A percentile compares a stretch with the other conserved stretches of the same genome.
These are phyloP conservation scores for Fusarium sp. DNA, from an alignment of 2,329 filamentous ascomycete genomes.

Conservation along the genomic window DNA sequence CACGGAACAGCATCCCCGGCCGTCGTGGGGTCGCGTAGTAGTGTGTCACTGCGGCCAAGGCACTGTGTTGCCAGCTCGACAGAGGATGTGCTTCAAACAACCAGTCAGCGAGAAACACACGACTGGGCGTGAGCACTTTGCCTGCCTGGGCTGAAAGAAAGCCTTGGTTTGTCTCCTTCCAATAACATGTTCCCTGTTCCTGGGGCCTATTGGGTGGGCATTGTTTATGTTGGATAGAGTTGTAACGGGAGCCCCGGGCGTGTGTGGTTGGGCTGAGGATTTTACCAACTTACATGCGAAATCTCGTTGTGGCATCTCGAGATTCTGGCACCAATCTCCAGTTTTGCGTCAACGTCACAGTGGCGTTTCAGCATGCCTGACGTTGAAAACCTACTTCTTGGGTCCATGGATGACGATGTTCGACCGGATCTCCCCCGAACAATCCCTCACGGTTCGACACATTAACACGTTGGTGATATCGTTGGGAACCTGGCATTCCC, in stretches of 20 bases:
- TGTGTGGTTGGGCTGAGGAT: constrained; percentile 9
- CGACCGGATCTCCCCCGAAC: constrained; percentile 2
- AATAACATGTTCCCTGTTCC: constrained; percentile 30
- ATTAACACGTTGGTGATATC: constrained; percentile 38
- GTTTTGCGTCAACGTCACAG: constrained; percentile 15
- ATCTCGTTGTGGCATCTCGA: constrained; percentile 3
- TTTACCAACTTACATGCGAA: background rate
- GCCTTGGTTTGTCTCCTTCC: background rate
- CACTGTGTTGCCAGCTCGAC: constrained; percentile 17
- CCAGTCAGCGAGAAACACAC: constrained; percentile 44
- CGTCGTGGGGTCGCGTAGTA: constrained; percentile 31
- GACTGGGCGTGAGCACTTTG: constrained; percentile 27
- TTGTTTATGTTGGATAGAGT: background rate
- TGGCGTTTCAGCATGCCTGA: constrained; percentile 20
- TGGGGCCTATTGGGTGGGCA: constrained; percentile 9
- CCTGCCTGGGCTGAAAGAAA: constrained; percentile 23
- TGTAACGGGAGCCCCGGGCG: background rate
- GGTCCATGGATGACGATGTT: constrained; percentile 1
- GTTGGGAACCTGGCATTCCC: constrained; percentile 29
- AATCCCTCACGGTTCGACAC: constrained; percentile 18
- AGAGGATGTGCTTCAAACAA: background rate
- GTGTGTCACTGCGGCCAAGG: constrained; percentile 34
- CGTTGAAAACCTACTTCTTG: constrained; percentile 20
- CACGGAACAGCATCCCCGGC: constrained; percentile 31
- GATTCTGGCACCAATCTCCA: constrained; percentile 3